Evolutionary conservation across 805 yeast genomes (phyloP), one percentile per base, ranked within the genome.

Genomic region (Wickerhamiella sergipiensis): DNA sequence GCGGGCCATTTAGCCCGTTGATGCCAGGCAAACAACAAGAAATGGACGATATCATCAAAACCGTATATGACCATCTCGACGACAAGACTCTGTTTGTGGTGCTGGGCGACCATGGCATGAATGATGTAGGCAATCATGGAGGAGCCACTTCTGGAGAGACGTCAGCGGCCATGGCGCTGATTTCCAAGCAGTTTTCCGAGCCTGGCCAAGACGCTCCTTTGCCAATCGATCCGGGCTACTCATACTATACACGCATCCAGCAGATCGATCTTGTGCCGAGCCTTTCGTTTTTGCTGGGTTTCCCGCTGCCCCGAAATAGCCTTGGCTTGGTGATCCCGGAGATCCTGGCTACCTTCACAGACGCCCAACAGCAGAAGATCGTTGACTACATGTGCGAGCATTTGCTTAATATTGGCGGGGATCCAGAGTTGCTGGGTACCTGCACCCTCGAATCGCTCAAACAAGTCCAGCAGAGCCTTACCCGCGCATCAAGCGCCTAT

Each of bases 41-140:
- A 64, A 86, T 92, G 95, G 97, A 92, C 63, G 56, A 52, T 0
- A 75, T 92, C 0, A 67, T 89, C 1, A 54, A 71, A 46, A 60
- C 68, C 38, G 63, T 90, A 0, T 85, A 78, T 60, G 62, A 69
- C 2, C 42, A 50, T 3, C 50, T 62, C 9, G 70, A 67, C 17
- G 73, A 73, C 9, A 67, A 71, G 19, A 82, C 95, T 0, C 64
- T 92, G 47, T 68, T 87, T 42, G 73, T 87, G n/a, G 81, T 87
- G 0, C 77, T 86, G 74, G 95, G 96, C 7, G 95, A 87, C 63
- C 95, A 87, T 61, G 96, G 96, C 12, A 87, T 87, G 96, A 95
- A 87, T 59, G 75, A 78, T 10, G 83, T 88, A 0, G 95, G 95
- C 0, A 88, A 87, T 60, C 96, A 92, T 64, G 99, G 99, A 7